A percentile compares a stretch with the other conserved stretches of the same genome.
Conservation (phyloP, 768 basidiomycete genomes). For the Termitomyces sp. region DNA sequence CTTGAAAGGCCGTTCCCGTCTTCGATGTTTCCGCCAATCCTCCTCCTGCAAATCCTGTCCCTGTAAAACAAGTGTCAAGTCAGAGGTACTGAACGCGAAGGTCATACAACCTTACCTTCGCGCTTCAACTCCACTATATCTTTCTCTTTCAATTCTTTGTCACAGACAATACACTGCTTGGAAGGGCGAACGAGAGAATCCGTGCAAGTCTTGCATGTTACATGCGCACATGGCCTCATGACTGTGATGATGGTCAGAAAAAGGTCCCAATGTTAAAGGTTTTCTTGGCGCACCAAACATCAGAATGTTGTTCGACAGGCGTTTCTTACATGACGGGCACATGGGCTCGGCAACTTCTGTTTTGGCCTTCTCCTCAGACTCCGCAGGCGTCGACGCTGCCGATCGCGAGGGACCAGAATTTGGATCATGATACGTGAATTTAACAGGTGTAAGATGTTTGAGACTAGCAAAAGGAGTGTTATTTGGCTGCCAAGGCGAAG, state of each 20-base stretch:
- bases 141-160: conserved; percentile 55
- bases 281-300: conserved; percentile 54
- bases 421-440: conserved; percentile 59
- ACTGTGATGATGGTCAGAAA: conserved; percentile 37
- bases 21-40: conserved; percentile 87
- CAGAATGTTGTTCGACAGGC: conserved; percentile 72
- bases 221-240: conserved; percentile 86
- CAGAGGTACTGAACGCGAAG: neutral
- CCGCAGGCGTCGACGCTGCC: conserved; percentile 32
- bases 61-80: conserved; percentile 28
- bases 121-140: conserved; percentile 83
- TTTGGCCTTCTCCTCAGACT: conserved; percentile 33
- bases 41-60: conserved; percentile 94
- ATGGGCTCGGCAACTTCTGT: conserved; percentile 63
- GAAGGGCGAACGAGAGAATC: conserved; percentile 79
- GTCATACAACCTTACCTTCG: conserved; percentile 65
- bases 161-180: conserved; percentile 87
- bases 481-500: neutral
- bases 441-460: conserved; percentile 79
- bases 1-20: conserved; percentile 83
- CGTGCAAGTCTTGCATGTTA: conserved; percentile 87
- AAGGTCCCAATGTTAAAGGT: neutral
- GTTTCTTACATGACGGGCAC: conserved; percentile 87
- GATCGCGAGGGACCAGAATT: conserved; percentile 34
- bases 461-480: conserved; percentile 43